These are phyloP conservation scores for Spathaspora passalidarum DNA, from an alignment of 805 yeast species.

Conservation along the genomic window DNA sequence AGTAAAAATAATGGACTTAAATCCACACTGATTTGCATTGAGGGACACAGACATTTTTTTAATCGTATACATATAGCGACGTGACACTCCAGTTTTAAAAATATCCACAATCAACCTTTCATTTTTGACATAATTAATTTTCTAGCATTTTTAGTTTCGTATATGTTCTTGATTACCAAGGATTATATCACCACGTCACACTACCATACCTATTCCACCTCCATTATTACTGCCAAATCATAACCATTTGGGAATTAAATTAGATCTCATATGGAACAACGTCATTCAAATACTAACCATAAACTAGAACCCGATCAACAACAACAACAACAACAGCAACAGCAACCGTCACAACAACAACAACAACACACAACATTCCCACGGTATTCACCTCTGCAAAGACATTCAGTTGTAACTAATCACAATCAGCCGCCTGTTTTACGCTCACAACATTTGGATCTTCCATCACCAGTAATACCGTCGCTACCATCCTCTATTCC, in stretches of 20 bases:
- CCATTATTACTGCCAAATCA: neutral
- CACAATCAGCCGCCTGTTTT: neutral
- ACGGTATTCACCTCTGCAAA: neutral
- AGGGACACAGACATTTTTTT: neutral
- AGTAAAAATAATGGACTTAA: neutral
- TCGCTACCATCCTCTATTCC: neutral
- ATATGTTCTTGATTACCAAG: neutral
- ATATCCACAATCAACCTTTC: neutral
- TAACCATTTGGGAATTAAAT: neutral
- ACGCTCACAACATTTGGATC: neutral
- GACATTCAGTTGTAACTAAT: neutral
- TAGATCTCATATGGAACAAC: slow-evolving; percentile 1
- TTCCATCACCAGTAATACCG: slow-evolving; percentile 2
- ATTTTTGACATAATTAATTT: neutral
- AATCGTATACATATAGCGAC: neutral
- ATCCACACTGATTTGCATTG: neutral
- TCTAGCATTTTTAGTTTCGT: neutral
- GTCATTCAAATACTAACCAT: slow-evolving; percentile 1
- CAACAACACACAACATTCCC: neutral
- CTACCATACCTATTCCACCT: neutral
- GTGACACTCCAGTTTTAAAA: neutral
- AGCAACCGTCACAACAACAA: neutral
- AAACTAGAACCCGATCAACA: neutral
- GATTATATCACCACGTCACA: neutral
- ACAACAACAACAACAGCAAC: neutral